Evolutionary conservation across 2,329 filamentous ascomycete species (phyloP), one percentile per base, ranked within the genome.

Genomic region (Xylaria sp.): DNA sequence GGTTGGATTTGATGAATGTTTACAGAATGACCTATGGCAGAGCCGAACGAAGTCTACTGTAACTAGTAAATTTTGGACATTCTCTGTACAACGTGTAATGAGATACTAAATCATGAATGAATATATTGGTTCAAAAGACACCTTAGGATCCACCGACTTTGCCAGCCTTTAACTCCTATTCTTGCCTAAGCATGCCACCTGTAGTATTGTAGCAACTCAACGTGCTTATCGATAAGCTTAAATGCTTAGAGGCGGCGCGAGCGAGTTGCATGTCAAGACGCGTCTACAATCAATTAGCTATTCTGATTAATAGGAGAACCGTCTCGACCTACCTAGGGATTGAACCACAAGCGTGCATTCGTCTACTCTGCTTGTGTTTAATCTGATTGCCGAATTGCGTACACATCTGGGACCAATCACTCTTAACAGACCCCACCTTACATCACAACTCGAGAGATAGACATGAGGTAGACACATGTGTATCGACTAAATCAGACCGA

Each of bases 151-250:
- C n/a, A 39, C 27, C 11, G 45, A 45, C 17, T 7, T 29, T 27
- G 17, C 4, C 11, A 9, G 38, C 9, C 25, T 29, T 15, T 50
- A 13, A 29, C 39, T 20, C 1, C 25, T 25, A n/a, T 15, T 7
- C 33, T 61, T 13, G 27, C 45, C n/a, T 15, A n/a, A n/a, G n/a
- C n/a, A n/a, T n/a, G n/a, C n/a, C n/a, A n/a, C n/a, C n/a, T n/a
- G n/a, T n/a, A n/a, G n/a, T n/a, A n/a, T n/a, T n/a, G n/a, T n/a
- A n/a, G n/a, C n/a, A n/a, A n/a, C n/a, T n/a, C n/a, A 11, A 39
- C 57, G 59, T 54, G 55, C 70, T 69, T 75, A 74, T 75, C 73
- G 73, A 75, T 75, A 75, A 74, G 68, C 60, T 9, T 6, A 62
- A 45, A 56, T 36, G 65, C 65, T 53, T 61, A 22, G 55, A 62